phyloP scores from a whole-genome alignment of 1,284 basidiomycete genomes.

The Naganishia liquefaciens region DNA sequence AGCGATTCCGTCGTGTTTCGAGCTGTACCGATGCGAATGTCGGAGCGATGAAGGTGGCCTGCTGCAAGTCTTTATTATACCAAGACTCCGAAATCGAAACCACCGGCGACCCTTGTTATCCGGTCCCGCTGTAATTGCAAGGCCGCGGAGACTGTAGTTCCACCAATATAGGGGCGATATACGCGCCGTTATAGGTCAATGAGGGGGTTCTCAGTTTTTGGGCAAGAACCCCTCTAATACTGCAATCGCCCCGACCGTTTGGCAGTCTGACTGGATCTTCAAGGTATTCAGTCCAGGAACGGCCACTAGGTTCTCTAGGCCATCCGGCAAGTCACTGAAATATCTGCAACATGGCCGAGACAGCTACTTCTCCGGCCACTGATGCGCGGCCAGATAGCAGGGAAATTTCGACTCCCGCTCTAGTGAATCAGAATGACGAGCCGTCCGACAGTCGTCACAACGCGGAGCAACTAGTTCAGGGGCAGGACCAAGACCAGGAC shows the following conservation, averaged over 20 bases:
- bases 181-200: not conserved
- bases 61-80: slow-evolving; percentile 9
- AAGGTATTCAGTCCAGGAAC: too few relatives aligned
- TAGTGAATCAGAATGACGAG: not conserved
- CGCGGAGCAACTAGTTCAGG: not conserved
- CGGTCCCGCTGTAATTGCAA: not conserved
- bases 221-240: too few relatives aligned
- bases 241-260: too few relatives aligned
- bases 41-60: not conserved
- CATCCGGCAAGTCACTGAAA: too few relatives aligned
- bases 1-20: not conserved
- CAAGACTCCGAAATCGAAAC: not conserved
- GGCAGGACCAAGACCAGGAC: not conserved
- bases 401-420: slow-evolving; percentile 6
- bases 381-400: slow-evolving; percentile 12
- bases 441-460: slow-evolving; percentile 1
- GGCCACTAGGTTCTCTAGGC: too few relatives aligned
- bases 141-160: slow-evolving; percentile 3
- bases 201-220: too few relatives aligned
- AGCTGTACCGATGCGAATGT: not conserved
- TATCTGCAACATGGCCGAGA: slow-evolving; percentile 13
- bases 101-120: not conserved
- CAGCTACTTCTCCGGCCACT: not conserved
- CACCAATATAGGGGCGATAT: not conserved
- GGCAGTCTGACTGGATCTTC: too few relatives aligned